A percentile compares a stretch with the other conserved stretches of the same genome.
These are phyloP conservation scores for Lolium rigidum DNA, from an alignment of 176 grass and related monocot species.

Conservation along the genomic window DNA sequence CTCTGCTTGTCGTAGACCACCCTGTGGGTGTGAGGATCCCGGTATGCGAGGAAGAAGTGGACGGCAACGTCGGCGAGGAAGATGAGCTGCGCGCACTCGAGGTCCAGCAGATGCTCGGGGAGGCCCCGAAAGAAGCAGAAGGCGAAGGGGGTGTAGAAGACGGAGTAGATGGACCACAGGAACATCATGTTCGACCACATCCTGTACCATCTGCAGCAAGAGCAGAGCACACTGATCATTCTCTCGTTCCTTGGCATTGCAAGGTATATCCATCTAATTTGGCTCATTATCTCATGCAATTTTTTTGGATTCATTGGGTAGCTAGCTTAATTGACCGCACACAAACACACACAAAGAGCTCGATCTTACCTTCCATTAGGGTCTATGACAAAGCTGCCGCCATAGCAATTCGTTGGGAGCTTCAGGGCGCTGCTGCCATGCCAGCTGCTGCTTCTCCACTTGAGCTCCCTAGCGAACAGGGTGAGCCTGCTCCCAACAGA, in stretches of 20 bases:
- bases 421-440: constrained; percentile 52
- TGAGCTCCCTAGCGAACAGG: constrained; percentile 69
- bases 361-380: constrained; percentile 82
- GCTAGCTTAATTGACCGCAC: constrained; percentile 4
- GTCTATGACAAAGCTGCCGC: constrained; percentile 65
- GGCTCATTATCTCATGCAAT: constrained; percentile 12
- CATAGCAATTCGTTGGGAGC: constrained; percentile 54
- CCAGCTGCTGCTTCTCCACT: constrained; percentile 50
- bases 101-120: constrained; percentile 61
- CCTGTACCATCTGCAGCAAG: constrained; percentile 63
- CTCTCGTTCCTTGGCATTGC: neutral
- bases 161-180: constrained; percentile 84
- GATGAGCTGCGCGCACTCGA: constrained; percentile 81
- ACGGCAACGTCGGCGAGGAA: constrained; percentile 79
- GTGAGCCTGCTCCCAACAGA: constrained; percentile 75
- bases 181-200: constrained; percentile 72
- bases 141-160: constrained; percentile 88
- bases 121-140: constrained; percentile 84
- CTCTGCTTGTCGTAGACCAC: constrained; percentile 63
- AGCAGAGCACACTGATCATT: neutral
- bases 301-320: neutral
- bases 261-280: neutral
- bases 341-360: neutral
- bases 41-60: constrained; percentile 77
- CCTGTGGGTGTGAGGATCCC: constrained; percentile 70